These are phyloP conservation scores for Alternaria triticina DNA, from an alignment of 2,329 filamentous ascomycete genomes.

Conservation along the genomic window DNA sequence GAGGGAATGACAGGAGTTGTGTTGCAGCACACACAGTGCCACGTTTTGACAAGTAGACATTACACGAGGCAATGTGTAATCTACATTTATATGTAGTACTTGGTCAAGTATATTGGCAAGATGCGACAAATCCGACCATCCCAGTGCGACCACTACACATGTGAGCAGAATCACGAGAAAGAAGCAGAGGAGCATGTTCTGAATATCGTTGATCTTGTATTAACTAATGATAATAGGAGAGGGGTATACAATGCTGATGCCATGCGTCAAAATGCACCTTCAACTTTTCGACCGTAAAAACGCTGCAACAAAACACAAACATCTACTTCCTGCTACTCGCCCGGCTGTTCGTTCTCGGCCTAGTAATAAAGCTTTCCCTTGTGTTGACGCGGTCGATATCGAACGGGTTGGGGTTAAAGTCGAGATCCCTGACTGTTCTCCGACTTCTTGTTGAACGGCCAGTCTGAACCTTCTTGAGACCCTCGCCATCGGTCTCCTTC, in stretches of 20 bases:
- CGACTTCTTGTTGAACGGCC: constrained; percentile 35
- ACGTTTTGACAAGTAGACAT: background rate
- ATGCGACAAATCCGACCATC: background rate
- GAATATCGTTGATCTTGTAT: constrained; percentile 6
- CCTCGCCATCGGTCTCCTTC: constrained; percentile 35
- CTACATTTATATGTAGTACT: background rate
- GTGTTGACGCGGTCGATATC: constrained; percentile 58
- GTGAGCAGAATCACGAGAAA: background rate
- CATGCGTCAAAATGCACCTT: constrained; percentile 3
- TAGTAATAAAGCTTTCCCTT: constrained; percentile 51
- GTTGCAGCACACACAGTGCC: background rate
- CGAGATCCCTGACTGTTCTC: constrained; percentile 30
- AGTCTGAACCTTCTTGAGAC: constrained; percentile 38
- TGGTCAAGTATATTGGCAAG: background rate
- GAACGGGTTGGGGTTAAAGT: constrained; percentile 55
- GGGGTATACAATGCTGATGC: constrained; percentile 34
- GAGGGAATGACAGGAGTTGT: background rate
- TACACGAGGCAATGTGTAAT: background rate
- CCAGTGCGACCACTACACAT: background rate
- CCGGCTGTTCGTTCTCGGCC: constrained; percentile 27
- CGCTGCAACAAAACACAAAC: constrained; percentile 4
- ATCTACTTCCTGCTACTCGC: constrained; percentile 17
- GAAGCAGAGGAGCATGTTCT: background rate
- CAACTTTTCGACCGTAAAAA: constrained; percentile 6
- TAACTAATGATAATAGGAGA: constrained; percentile 9